Conservation (phyloP, 805 yeast species). For the Soucietia sequanensis region DNA sequence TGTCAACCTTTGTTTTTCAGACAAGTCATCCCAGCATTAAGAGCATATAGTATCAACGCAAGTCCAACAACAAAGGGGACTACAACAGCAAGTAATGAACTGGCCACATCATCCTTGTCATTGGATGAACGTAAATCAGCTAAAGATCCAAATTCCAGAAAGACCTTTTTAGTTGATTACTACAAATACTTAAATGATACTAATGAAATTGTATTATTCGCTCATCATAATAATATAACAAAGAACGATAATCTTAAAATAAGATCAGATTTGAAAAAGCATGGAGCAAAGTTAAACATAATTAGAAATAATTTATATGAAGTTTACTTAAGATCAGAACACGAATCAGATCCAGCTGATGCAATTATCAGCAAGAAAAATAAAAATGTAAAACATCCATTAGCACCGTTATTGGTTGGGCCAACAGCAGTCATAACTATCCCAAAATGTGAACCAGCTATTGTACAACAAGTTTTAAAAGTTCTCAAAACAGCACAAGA, state of each 20-base stretch:
- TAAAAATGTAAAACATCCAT: constrained; percentile 57
- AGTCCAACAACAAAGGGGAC: too few relatives aligned
- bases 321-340: constrained; percentile 71
- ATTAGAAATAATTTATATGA: constrained; percentile 68
- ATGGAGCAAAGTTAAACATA: constrained; percentile 71
- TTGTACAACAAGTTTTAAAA: constrained; percentile 61
- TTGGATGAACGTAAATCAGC: constrained; percentile 41
- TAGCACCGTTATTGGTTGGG: constrained; percentile 69
- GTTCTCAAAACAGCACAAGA: constrained; percentile 64
- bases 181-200: constrained; percentile 69
- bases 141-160: constrained; percentile 70
- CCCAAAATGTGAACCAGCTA: constrained; percentile 66
- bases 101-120: too few relatives aligned
- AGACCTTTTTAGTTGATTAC: constrained; percentile 79
- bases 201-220: constrained; percentile 69
- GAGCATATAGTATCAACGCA: too few relatives aligned
- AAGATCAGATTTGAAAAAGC: constrained; percentile 57
- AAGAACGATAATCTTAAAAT: constrained; percentile 65
- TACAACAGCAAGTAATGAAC: too few relatives aligned
- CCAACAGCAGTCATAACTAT: constrained; percentile 82
- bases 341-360: constrained; percentile 73
- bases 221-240: constrained; percentile 80
- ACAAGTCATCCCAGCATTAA: too few relatives aligned
- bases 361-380: constrained; percentile 46
- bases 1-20: too few relatives aligned